Base-by-base conservation (phyloP, 805 yeast genomes). In the Yamadazyma endophytica region DNA sequence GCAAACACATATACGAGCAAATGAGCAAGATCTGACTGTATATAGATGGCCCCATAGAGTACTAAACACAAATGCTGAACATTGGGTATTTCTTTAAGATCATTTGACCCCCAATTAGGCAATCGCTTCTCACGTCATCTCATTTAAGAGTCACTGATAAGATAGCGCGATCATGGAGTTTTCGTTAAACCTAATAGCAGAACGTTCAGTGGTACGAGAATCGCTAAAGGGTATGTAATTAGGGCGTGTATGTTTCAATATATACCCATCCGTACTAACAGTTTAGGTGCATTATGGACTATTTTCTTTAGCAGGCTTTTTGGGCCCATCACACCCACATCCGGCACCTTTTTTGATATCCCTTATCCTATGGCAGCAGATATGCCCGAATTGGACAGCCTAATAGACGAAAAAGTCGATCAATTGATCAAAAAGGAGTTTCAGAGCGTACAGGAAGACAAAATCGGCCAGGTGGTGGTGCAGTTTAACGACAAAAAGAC, bases 231-330 rank as follows among this genome's bases (percentile, higher is more conserved):
- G 80, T 60, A 52, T 23, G 75, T 56, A 17, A 18, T 5, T 17
- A 13, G 28, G 17, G 14, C 16, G 30, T 8, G 6, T 7, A 9
- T 24, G 16, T 17, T 18, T 3, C 6, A 15, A 16, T 7, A 9
- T n/a, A n/a, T n/a, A 22, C 25, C 12, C 7, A 8, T 8, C 25
- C 11, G 25, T 40, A 39, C 44, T 36, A 37, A 40, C 39, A n/a
- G 13, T 12, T 4, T 35, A 65, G 85, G 82, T 1, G 55, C 81
- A 17, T 51, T 84, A 33, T 77, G 84, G 63, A 62, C 84, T 2
- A 75, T 83, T 13, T 73, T 83, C 50, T 83, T 83, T 52, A 74
- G 77, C 33, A 58, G 94, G 26, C 58, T 81, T 17, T 76, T 84
- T 48, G 90, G 89, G 0, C 68, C 79, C 1, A 61, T 81, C 12